Evolutionary conservation across 2,329 filamentous ascomycete species (phyloP).

Genomic region (Rhynchosporium agropyri): DNA sequence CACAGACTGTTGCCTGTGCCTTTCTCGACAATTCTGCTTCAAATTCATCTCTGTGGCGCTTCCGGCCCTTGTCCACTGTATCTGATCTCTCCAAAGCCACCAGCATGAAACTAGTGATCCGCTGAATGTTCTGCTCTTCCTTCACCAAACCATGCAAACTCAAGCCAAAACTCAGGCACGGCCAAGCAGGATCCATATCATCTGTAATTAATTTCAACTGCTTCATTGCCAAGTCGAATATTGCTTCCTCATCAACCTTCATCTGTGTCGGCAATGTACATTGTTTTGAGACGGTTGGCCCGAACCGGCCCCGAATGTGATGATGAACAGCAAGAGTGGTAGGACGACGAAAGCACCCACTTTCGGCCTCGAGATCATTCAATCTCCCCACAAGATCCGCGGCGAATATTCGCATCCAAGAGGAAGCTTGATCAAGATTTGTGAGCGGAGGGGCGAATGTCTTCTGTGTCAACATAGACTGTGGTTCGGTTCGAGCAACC

Average conservation of each 20-base stretch:
- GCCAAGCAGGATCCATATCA: slow-evolving; percentile 85
- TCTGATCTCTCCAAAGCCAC: slow-evolving; percentile 23
- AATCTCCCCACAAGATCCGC: slow-evolving; percentile 89
- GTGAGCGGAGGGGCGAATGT: slow-evolving; percentile 87
- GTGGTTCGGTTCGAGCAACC: slow-evolving; percentile 87
- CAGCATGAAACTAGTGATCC: slow-evolving; percentile 48
- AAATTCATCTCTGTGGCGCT: slow-evolving; percentile 44
- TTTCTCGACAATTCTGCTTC: neutral
- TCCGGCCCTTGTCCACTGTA: slow-evolving; percentile 29
- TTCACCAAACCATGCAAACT: slow-evolving; percentile 86
- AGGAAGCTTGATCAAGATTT: slow-evolving; percentile 72
- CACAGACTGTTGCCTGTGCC: neutral
- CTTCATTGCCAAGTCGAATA: slow-evolving; percentile 78
- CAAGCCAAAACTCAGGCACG: slow-evolving; percentile 85
- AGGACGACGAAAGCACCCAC: slow-evolving; percentile 84
- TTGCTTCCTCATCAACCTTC: slow-evolving; percentile 67
- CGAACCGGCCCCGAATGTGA: slow-evolving; percentile 57
- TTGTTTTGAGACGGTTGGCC: slow-evolving; percentile 74
- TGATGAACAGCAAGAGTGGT: slow-evolving; percentile 85
- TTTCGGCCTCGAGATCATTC: slow-evolving; percentile 78
- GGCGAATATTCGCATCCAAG: slow-evolving; percentile 88
- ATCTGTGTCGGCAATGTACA: slow-evolving; percentile 76
- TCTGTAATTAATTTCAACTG: slow-evolving; percentile 66
- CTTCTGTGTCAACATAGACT: slow-evolving; percentile 96
- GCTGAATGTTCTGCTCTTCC: slow-evolving; percentile 75